Evolutionary conservation across 2,329 filamentous ascomycete species (phyloP).

Genomic region (Diaporthe aspalathi): DNA sequence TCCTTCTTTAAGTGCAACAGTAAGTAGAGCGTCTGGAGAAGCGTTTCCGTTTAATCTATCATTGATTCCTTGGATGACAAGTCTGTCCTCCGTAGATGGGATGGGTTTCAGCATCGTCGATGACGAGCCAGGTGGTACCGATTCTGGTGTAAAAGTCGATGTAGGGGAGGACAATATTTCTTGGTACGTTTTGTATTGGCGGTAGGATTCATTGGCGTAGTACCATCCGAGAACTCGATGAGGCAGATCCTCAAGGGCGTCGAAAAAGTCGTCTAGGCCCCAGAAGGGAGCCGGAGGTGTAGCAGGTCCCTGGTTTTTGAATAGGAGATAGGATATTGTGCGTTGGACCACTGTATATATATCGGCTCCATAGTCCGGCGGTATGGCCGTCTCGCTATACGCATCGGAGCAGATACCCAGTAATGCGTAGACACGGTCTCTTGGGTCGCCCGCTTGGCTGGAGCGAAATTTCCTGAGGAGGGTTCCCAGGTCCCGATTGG

Average conservation of each 20-base stretch:
- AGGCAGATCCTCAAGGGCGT: conserved; percentile 17
- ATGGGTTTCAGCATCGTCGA: neutral
- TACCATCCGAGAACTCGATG: conserved; percentile 13
- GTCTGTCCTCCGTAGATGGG: neutral
- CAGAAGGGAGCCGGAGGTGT: neutral
- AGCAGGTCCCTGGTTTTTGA: neutral
- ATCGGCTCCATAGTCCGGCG: conserved; percentile 5
- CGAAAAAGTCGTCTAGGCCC: conserved; percentile 3
- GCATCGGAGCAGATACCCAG: conserved; percentile 1
- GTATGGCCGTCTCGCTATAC: neutral
- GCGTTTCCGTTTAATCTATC: neutral
- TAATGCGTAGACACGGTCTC: conserved; percentile 14
- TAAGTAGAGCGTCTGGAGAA: neutral
- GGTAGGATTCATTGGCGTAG: neutral
- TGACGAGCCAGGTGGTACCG: neutral
- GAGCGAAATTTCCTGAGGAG: conserved; percentile 9
- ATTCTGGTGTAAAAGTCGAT: neutral
- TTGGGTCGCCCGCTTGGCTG: conserved; percentile 8
- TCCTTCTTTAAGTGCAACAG: neutral
- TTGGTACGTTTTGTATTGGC: neutral
- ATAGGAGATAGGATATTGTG: conserved; percentile 1
- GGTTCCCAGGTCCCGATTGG: neutral
- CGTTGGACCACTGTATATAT: conserved; percentile 11
- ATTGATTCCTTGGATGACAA: neutral
- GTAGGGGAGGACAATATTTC: neutral